Evolutionary conservation across 495 filamentous ascomycete genomes (phyloP), one percentile per base, ranked within the genome.

Genomic region (Penicillium egyptiacum): DNA sequence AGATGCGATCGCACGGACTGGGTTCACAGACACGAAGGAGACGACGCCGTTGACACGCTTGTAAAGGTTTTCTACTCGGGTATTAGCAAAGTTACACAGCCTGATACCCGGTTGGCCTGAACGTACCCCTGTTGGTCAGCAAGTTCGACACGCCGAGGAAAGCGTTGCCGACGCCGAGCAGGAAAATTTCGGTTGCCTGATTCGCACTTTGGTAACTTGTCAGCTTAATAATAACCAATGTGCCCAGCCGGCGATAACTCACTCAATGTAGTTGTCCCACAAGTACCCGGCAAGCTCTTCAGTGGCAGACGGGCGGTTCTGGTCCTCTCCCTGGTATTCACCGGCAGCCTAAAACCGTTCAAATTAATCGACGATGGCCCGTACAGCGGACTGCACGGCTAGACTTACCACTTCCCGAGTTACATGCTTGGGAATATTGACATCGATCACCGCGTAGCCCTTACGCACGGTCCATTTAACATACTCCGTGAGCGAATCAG

Each of bases 231-330:
- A 55, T 37, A 62, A 31, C 28, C 30, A 41, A 46, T 20, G 33
- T 16, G 45, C 33, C 20, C 25, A 5, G 5, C 16, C 45, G 44
- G 26, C 28, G 14, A 37, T 22, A 12, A 19, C 75, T 62, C 76
- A 86, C 80, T 96, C 89, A 33, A 98, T 88, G 62, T 96, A 96
- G 65, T 98, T 98, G 61, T 98, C 93, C 95, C 95, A 98, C 31
- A 98, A 69, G 63, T 96, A 98, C 52, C 82, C 83, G 17, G 91
- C 87, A 8, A 98, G 72, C 59, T 94, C 88, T 53, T 87, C 82
- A 0, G 86, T 86, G 41, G 86, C 82, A 41, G 67, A 72, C 3
- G 75, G 68, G 9, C 76, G 72, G 35, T 71, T 70, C 23, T 65
- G 66, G 46, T 78, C 74, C 16, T 77, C 72, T 1, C 79, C 74